Base-by-base conservation (phyloP, 768 basidiomycete species). In the Suillus decipiens region DNA sequence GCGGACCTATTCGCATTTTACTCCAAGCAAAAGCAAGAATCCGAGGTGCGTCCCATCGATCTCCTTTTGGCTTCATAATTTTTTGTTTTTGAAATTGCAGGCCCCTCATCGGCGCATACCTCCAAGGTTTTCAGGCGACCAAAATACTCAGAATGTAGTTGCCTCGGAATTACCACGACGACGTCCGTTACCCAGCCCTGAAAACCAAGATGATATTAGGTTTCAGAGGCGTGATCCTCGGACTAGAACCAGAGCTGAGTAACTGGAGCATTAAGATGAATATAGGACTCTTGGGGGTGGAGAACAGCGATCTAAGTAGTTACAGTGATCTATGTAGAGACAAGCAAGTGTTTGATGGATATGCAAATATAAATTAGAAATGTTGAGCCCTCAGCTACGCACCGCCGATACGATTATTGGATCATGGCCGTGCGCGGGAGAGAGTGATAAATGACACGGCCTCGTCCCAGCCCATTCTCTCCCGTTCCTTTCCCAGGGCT, bases 1-100 rank as follows among this genome's bases (percentile, higher is more conserved):
- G 86, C 86, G 1, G 89, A 91, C 66, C 73, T 92, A 57, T 89
- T 90, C 68, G 81, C 86, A 1, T 90, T 90, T 70, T 88, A 89
- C 70, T 83, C 85, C 19, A 89, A 86, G 70, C 88, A 89, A 66
- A 86, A 83, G 68, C 79, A 83, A 63, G 75, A 77, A 10, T 69
- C 66, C 24, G 71, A 75, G 68, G 73, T 75, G 28, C 7, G 71
- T 72, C 15, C 19, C 24, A n/a, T 37, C 24, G 4, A 24, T 60
- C 33, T 33, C 39, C 58, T 42, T 60, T 47, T 60, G 41, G 33
- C 39, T 28, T 28, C 17, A 10, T 42, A 33, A 19, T 43, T 34
- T 15, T n/a, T 59, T 43, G 31, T 15, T 22, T 56, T 51, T 51
- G 22, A 48, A 55, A 54, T 50, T 36, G 51, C 59, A 74, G 74